phyloP scores from a whole-genome alignment of 176 grass and related monocot genomes.

The Hordeum vulgare region DNA sequence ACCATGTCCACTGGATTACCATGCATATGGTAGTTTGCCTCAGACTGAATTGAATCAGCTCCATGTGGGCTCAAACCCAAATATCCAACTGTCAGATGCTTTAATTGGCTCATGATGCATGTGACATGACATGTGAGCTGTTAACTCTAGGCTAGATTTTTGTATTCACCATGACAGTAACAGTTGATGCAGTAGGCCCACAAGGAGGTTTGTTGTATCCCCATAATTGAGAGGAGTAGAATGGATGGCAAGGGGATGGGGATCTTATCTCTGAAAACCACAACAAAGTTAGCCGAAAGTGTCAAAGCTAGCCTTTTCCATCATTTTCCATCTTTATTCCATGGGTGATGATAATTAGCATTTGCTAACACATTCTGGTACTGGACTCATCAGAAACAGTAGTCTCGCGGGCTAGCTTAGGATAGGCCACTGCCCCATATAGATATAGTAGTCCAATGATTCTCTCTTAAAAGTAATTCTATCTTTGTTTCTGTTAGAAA shows the following conservation, averaged over 20 bases:
- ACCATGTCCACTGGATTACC: slow-evolving; percentile 40
- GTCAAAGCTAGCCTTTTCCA: slow-evolving; percentile 46
- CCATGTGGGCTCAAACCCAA: neutral
- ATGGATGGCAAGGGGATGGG: slow-evolving; percentile 43
- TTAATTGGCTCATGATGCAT: slow-evolving; percentile 7
- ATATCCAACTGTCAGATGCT: neutral
- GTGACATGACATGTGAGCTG: neutral
- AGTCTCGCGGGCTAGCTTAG: neutral
- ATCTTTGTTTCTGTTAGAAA: neutral
- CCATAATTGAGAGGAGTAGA: slow-evolving; percentile 43
- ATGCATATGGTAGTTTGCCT: neutral
- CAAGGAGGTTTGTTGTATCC: neutral
- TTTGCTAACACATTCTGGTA: slow-evolving; percentile 18
- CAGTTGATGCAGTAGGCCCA: slow-evolving; percentile 35
- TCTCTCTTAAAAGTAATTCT: neutral
- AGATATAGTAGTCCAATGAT: neutral
- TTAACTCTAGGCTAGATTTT: slow-evolving; percentile 14
- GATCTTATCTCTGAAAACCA: slow-evolving; percentile 86
- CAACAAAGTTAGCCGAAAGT: slow-evolving; percentile 86
- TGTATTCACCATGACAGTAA: slow-evolving; percentile 32
- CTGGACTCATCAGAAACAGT: slow-evolving; percentile 27
- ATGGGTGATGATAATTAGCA: slow-evolving; percentile 36
- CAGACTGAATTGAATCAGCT: neutral
- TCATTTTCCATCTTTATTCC: slow-evolving; percentile 72
- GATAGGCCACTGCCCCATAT: neutral